These are phyloP conservation scores for Termitomyces sp. DNA, from an alignment of 768 basidiomycete genomes.

Conservation along the genomic window DNA sequence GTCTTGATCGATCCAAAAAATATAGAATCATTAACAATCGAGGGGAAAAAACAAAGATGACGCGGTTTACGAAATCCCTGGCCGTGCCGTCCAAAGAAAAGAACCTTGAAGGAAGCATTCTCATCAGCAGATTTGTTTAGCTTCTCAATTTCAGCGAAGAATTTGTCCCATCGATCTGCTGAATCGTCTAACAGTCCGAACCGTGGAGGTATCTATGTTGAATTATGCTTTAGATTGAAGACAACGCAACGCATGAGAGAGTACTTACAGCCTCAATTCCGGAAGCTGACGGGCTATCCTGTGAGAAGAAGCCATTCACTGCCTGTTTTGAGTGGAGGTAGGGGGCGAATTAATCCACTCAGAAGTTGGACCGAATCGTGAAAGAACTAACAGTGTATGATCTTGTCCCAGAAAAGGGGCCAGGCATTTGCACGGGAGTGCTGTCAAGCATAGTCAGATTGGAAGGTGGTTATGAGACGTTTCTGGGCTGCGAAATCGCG, in stretches of 20 bases:
- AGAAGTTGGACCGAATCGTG: not conserved
- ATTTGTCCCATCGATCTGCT: constrained; percentile 45
- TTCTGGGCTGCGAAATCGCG: not conserved
- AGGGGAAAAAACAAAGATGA: not conserved
- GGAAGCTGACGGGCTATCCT: constrained; percentile 1
- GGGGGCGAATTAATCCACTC: not conserved
- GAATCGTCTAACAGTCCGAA: constrained; percentile 61
- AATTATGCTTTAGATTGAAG: not conserved
- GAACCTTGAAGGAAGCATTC: constrained; percentile 52
- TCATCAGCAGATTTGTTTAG: constrained; percentile 40
- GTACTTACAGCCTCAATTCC: constrained; percentile 4
- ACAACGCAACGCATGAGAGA: no score
- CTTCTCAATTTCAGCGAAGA: constrained; percentile 34
- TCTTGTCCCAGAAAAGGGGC: not conserved
- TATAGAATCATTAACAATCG: not conserved
- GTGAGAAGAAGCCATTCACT: constrained; percentile 5
- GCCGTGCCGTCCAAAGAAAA: constrained; percentile 69
- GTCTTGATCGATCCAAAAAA: constrained; percentile 39
- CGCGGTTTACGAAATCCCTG: constrained; percentile 62
- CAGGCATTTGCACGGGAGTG: not conserved
- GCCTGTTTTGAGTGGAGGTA: not conserved
- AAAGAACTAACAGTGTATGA: not conserved
- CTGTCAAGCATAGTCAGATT: not conserved
- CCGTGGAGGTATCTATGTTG: constrained; percentile 44
- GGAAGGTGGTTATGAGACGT: not conserved